Percentiles rank a stretch among this genome's conserved stretches.
These are phyloP conservation scores for Mycena alexandri DNA, from an alignment of 768 basidiomycete genomes.

Conservation along the genomic window DNA sequence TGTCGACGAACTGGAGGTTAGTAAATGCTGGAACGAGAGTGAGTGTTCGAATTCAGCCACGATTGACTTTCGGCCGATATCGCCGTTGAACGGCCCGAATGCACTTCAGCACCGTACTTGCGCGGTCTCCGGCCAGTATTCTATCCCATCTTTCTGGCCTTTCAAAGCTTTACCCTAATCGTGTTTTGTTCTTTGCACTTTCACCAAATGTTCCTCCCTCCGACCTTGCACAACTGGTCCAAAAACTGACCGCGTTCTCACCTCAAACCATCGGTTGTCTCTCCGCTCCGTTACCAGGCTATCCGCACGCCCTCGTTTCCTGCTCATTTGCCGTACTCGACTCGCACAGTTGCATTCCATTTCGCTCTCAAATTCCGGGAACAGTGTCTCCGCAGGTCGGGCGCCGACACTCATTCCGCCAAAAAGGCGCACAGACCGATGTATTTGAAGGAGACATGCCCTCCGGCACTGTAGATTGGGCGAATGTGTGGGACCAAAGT, in stretches of 20 bases:
- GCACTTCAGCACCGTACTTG: constrained; percentile 55
- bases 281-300: constrained; percentile 60
- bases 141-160: constrained; percentile 51
- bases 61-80: not conserved
- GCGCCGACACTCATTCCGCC: constrained; percentile 74
- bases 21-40: too few species aligned
- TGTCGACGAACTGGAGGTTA: not conserved
- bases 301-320: constrained; percentile 48
- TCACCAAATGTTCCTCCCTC: constrained; percentile 56
- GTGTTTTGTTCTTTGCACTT: constrained; percentile 64
- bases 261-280: constrained; percentile 71
- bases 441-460: constrained; percentile 33
- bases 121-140: constrained; percentile 52
- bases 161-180: constrained; percentile 46
- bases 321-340: constrained; percentile 74
- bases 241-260: constrained; percentile 55
- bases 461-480: constrained; percentile 58
- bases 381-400: constrained; percentile 73
- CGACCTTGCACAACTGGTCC: constrained; percentile 56
- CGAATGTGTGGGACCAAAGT: constrained; percentile 60
- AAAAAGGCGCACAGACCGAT: constrained; percentile 42
- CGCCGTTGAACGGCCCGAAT: constrained; percentile 34
- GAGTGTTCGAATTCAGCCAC: too few species aligned
- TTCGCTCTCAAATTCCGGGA: constrained; percentile 76
- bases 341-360: constrained; percentile 56